Evolutionary conservation across 768 basidiomycete species (phyloP), one percentile per base, ranked within the genome.

Genomic region (Boletus tomentosulus): DNA sequence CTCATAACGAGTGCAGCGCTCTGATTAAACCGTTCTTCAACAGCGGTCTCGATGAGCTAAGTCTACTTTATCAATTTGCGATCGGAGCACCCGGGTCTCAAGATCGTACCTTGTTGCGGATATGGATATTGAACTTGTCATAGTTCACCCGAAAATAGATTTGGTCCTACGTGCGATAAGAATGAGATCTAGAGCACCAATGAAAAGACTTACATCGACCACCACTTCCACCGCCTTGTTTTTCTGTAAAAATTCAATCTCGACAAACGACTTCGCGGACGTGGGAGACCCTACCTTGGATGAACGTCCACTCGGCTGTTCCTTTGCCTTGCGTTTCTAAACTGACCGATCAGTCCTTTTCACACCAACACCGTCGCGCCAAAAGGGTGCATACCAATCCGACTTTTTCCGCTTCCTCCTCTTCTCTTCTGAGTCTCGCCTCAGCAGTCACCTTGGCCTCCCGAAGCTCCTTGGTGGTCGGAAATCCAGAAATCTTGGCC

Each of bases 81-180:
- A 53, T 46, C 38, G 35, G 38, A 31, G 11, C 10, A 15, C 24
- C 8, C 15, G 15, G 19, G 52, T 47, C 41, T 44, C 16, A 11
- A 24, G 46, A 60, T 61, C 82, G 8, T 60, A 92, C 92, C 65
- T 85, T 77, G 72, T 97, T 96, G 41, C 96, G 86, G 49, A 97
- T 83, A 61, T 91, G 85, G 31, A 92, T 76, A 59, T 88, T 85
- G 70, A 94, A 96, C 62, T 83, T 87, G 60, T 93, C 87, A 65
- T 86, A 89, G 73, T 98, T 98, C 46, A 98, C 80, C 46, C 90
- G 83, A 66, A 97, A 89, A 69, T 85, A 84, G 33, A 91, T 80
- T 3, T 75, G 75, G 16, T 89, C 83, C 86, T 93, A 54, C 7
- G 51, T 8, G 27, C 63, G 45, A 38, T 56, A 42, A 62, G 42